phyloP scores from a whole-genome alignment of 371 early-diverging fungal species.

The Circinella umbellata region DNA sequence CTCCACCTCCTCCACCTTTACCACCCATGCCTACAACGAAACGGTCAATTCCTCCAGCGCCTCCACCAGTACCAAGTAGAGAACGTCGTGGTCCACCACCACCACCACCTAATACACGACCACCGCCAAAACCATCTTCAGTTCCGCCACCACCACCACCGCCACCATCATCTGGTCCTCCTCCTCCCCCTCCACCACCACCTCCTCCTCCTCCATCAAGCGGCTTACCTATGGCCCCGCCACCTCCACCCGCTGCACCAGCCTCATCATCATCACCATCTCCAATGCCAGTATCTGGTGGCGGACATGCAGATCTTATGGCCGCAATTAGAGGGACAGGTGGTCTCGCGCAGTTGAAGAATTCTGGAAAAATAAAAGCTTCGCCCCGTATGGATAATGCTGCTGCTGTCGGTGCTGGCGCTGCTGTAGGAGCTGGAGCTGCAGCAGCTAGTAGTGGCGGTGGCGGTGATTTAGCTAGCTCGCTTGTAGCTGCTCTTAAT shows the following conservation, averaged over 20 bases:
- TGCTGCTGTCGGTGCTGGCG: conserved; percentile 15
- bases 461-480: conserved; percentile 23
- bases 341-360: conserved; percentile 35
- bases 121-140: conserved; percentile 18
- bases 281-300: conserved; percentile 17
- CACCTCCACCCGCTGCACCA: conserved; percentile 26
- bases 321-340: conserved; percentile 51
- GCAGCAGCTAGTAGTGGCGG: conserved; percentile 6
- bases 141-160: conserved; percentile 15
- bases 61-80: conserved; percentile 40
- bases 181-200: conserved; percentile 16
- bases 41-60: conserved; percentile 29
- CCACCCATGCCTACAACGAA: conserved; percentile 29
- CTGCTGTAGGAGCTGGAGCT: conserved; percentile 13
- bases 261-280: conserved; percentile 27
- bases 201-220: conserved; percentile 32
- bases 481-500: conserved; percentile 27
- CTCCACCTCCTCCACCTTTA: conserved; percentile 5
- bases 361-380: conserved; percentile 12
- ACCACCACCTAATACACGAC: conserved; percentile 26
- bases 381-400: neutral
- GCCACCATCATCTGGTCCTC: neutral
- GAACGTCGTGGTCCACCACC: conserved; percentile 39
- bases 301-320: conserved; percentile 38
- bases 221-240: conserved; percentile 11